Evolutionary conservation across 495 filamentous ascomycete species (phyloP).

Genomic region (Astrocystis sublimbata): DNA sequence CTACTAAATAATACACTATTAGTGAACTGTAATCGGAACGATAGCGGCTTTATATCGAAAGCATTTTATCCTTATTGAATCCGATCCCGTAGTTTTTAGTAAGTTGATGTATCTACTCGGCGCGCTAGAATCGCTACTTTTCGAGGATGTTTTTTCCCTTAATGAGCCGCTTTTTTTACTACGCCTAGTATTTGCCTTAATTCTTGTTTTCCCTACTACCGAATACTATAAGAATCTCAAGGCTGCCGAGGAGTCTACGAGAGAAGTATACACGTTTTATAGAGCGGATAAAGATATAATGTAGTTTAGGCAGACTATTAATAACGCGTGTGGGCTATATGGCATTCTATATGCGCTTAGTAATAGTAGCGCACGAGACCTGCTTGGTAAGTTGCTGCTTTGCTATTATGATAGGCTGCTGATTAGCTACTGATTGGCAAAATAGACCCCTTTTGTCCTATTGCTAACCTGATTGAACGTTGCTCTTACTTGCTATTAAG

Average conservation of each 20-base stretch:
- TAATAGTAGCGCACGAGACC: slow-evolving; percentile 48
- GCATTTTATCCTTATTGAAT: not conserved
- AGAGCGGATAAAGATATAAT: slow-evolving; percentile 45
- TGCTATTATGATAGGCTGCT: too few species aligned
- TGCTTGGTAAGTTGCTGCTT: slow-evolving; percentile 60
- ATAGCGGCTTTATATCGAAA: not conserved
- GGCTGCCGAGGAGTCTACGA: slow-evolving; percentile 12
- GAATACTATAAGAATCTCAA: slow-evolving; percentile 54
- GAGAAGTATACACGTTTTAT: slow-evolving; percentile 35
- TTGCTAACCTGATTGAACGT: not conserved
- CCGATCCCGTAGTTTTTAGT: not conserved
- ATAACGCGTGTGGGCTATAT: slow-evolving; percentile 76
- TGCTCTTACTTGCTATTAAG: not conserved
- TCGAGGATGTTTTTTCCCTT: slow-evolving; percentile 73
- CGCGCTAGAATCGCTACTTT: slow-evolving; percentile 56
- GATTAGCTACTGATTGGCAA: not conserved
- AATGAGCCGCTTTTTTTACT: slow-evolving; percentile 68
- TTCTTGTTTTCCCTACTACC: slow-evolving; percentile 70
- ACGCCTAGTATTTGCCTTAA: slow-evolving; percentile 67
- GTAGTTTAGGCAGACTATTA: slow-evolving; percentile 83
- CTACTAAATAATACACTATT: not conserved
- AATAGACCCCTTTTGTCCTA: not conserved
- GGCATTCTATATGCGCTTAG: slow-evolving; percentile 69
- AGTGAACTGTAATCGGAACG: too few species aligned
- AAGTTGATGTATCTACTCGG: slow-evolving; percentile 23